A percentile compares a stretch with the other conserved stretches of the same genome.
Conservation (phyloP, 306 rosid species). For the Acacia melanoxylon region DNA sequence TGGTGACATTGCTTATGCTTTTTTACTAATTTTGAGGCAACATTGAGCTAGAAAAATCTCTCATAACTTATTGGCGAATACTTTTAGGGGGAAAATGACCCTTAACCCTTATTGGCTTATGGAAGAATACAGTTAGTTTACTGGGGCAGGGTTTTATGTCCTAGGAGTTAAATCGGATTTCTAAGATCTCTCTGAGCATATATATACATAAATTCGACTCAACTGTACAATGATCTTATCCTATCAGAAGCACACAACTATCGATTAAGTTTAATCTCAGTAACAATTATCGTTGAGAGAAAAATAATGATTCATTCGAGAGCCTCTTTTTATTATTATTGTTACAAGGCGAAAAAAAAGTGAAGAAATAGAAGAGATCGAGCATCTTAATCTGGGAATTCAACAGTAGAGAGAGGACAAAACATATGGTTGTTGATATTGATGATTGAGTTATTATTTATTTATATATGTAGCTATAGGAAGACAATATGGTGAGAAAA, state of each 20-base stretch:
- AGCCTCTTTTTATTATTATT: neutral
- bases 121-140: neutral
- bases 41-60: too few relatives aligned
- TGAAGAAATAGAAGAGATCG: neutral
- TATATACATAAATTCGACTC: neutral
- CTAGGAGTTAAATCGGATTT: neutral
- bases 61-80: too few relatives aligned
- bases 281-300: neutral
- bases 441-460: constrained; percentile 31
- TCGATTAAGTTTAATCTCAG: neutral
- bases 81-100: too few relatives aligned
- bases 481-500: constrained; percentile 12
- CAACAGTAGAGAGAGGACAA: constrained; percentile 32
- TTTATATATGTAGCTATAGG: neutral
- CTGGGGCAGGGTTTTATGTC: neutral
- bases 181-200: neutral
- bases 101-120: too few relatives aligned
- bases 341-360: neutral
- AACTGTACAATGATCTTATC: neutral
- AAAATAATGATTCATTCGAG: neutral
- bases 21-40: too few relatives aligned
- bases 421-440: constrained; percentile 39
- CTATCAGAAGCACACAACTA: neutral
- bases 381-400: constrained; percentile 4
- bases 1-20: too few relatives aligned